Conservation (phyloP, 371 early-diverging fungal genomes). For the Lichtheimia hyalospora region DNA sequence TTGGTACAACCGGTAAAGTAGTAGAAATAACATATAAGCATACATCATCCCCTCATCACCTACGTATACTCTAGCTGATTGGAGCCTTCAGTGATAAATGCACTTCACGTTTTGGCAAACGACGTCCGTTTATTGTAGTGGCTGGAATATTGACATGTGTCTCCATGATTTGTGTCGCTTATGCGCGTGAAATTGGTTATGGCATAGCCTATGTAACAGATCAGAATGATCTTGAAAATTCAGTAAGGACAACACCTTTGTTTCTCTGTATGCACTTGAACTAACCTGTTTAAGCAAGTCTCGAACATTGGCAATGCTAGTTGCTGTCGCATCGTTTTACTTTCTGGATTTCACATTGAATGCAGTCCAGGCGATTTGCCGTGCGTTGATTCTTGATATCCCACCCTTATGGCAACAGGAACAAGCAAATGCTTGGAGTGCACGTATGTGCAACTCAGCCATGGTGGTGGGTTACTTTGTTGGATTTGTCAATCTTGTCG, state of each 20-base stretch:
- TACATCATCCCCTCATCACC: background rate
- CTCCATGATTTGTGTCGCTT: slow-evolving; percentile 69
- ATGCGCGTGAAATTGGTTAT: slow-evolving; percentile 56
- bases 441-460: slow-evolving; percentile 71
- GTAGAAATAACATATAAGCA: background rate
- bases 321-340: slow-evolving; percentile 75
- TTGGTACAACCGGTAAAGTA: slow-evolving; percentile 29
- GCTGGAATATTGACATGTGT: slow-evolving; percentile 59
- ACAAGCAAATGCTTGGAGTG: slow-evolving; percentile 73
- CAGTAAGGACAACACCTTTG: slow-evolving; percentile 26
- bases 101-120: slow-evolving; percentile 59
- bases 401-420: slow-evolving; percentile 73
- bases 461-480: slow-evolving; percentile 75
- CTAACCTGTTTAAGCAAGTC: background rate
- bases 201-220: slow-evolving; percentile 27
- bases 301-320: slow-evolving; percentile 35
- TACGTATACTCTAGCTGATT: slow-evolving; percentile 33
- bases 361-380: slow-evolving; percentile 68
- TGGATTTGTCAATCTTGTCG: slow-evolving; percentile 64
- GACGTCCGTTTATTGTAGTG: slow-evolving; percentile 61
- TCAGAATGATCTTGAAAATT: slow-evolving; percentile 54
- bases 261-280: background rate
- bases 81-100: slow-evolving; percentile 66
- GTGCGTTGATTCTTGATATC: slow-evolving; percentile 77
- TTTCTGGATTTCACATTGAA: slow-evolving; percentile 82